Conservation (phyloP, 352 stramenopile genomes). For the Albugo candida region DNA sequence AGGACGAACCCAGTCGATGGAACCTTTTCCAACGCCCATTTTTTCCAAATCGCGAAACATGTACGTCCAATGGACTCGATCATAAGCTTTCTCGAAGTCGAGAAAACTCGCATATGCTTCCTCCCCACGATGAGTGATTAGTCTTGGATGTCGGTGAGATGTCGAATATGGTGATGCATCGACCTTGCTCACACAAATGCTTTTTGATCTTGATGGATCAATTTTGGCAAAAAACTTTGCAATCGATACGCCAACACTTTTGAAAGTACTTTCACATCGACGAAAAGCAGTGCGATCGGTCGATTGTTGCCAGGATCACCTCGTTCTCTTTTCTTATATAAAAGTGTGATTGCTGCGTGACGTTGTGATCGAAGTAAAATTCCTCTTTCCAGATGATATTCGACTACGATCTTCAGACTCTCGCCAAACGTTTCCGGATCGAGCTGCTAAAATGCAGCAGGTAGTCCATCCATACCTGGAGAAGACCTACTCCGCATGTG, state of each 20-base stretch:
- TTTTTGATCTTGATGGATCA: not conserved
- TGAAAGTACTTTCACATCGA: constrained; percentile 1
- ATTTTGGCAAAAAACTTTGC: not conserved
- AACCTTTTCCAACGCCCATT: not conserved
- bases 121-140: not conserved
- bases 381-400: not conserved
- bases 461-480: not conserved
- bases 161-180: not conserved
- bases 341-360: not conserved
- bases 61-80: not conserved
- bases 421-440: not conserved
- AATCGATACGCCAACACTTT: not conserved
- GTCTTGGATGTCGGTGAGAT: not conserved
- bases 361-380: not conserved
- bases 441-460: not conserved
- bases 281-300: not conserved
- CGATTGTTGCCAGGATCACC: not conserved
- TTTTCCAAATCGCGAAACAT: not conserved
- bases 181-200: not conserved
- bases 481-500: not conserved
- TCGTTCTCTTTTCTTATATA: not conserved
- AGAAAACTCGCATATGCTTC: not conserved
- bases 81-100: not conserved
- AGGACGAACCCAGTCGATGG: not conserved
- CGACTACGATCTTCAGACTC: not conserved